A percentile compares a stretch with the other conserved stretches of the same genome.
Conservation (phyloP, 73 alveolate species). For the Paramecium tetraurelia region DNA sequence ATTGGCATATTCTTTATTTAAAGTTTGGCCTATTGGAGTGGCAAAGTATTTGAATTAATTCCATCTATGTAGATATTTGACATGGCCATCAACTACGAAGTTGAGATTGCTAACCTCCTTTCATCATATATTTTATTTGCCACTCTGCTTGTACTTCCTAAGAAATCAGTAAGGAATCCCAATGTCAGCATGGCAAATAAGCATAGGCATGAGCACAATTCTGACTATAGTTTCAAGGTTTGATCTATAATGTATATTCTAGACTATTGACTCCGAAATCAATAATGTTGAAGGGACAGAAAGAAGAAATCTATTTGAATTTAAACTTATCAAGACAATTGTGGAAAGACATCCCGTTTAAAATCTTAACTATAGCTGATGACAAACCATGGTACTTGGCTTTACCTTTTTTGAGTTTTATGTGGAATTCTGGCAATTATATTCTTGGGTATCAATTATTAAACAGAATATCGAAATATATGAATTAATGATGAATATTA, state of each 20-base stretch:
- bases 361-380: conserved; percentile 36
- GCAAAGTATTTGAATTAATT: background rate
- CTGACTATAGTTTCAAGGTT: conserved; percentile 38
- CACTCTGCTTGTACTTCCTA: conserved; percentile 37
- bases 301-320: conserved; percentile 58
- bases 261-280: conserved; percentile 46
- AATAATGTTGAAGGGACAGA: background rate
- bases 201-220: conserved; percentile 7
- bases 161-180: conserved; percentile 32
- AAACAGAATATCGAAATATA: background rate
- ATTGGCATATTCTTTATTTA: conserved; percentile 10
- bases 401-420: conserved; percentile 41
- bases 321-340: conserved; percentile 46
- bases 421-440: conserved; percentile 64
- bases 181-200: conserved; percentile 16
- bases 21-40: conserved; percentile 41
- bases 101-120: conserved; percentile 44
- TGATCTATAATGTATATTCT: background rate
- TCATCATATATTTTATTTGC: conserved; percentile 51
- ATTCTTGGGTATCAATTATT: conserved; percentile 34
- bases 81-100: conserved; percentile 63
- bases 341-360: conserved; percentile 54
- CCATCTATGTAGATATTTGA: conserved; percentile 15
- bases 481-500: background rate
- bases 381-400: conserved; percentile 56